Conservation (phyloP, 148 eudicot genomes). For the Gaultheria prostrata region DNA sequence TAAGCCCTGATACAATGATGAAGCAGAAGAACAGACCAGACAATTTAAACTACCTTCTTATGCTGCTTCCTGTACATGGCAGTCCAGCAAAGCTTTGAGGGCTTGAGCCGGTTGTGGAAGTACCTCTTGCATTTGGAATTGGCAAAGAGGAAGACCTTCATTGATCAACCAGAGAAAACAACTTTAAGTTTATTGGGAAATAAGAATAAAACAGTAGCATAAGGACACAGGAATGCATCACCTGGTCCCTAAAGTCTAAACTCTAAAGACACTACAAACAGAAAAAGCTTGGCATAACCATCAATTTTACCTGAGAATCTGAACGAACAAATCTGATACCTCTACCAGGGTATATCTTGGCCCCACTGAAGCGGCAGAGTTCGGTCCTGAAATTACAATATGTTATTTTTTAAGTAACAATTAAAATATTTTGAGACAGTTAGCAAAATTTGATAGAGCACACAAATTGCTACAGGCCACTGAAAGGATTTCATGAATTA, state of each 20-base stretch:
- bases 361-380: slow-evolving; percentile 60
- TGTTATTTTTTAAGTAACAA: not conserved
- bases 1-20: not conserved
- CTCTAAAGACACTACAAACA: not conserved
- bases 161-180: not conserved
- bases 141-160: slow-evolving; percentile 58
- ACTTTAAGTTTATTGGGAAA: not conserved
- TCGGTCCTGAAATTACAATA: slow-evolving; percentile 36
- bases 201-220: not conserved
- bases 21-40: not conserved
- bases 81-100: slow-evolving; percentile 66
- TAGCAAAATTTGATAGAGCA: not conserved
- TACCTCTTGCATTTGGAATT: slow-evolving; percentile 73
- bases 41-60: slow-evolving; percentile 47
- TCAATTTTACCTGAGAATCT: slow-evolving; percentile 46
- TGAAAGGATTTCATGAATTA: not conserved
- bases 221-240: not conserved
- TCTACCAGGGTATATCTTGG: slow-evolving; percentile 59
- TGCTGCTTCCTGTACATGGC: slow-evolving; percentile 72
- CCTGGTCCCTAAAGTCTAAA: not conserved
- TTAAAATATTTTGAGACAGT: not conserved
- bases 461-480: no score
- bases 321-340: slow-evolving; percentile 52
- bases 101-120: slow-evolving; percentile 65
- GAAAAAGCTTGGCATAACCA: not conserved